phyloP scores from a whole-genome alignment of 1,139 yeast genomes.

The Diutina sp. region DNA sequence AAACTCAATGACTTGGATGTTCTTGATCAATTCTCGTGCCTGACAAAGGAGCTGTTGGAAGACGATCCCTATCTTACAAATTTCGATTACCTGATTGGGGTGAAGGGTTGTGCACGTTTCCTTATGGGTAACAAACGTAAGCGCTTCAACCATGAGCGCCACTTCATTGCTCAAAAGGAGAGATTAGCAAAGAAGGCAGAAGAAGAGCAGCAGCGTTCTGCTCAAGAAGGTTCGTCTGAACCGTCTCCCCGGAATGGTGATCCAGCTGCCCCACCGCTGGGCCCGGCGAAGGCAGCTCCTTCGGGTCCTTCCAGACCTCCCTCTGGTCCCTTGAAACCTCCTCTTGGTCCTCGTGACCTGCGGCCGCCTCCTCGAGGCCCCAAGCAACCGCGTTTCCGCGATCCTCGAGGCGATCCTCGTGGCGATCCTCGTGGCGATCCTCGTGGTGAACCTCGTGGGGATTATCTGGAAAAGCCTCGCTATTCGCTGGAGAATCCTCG shows the following conservation, averaged over 20 bases:
- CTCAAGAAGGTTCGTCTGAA: background rate
- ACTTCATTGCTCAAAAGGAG: background rate
- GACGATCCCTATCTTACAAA: conserved; percentile 35
- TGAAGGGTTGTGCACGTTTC: conserved; percentile 40
- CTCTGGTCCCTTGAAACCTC: background rate
- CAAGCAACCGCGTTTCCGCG: background rate
- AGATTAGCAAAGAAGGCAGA: background rate
- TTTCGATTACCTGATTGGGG: conserved; percentile 34
- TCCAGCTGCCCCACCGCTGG: background rate
- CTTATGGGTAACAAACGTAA: conserved; percentile 38
- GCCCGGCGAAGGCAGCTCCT: background rate
- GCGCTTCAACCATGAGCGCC: conserved; percentile 17
- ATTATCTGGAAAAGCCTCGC: background rate
- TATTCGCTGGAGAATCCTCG: background rate
- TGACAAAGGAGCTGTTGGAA: conserved; percentile 23
- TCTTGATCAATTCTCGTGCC: conserved; percentile 25
- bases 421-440: background rate
- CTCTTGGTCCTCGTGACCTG: background rate
- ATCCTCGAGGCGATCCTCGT: background rate
- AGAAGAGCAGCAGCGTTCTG: background rate
- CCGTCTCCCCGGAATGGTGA: background rate
- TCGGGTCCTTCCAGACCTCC: background rate
- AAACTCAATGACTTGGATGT: conserved; percentile 29
- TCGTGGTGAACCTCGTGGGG: background rate
- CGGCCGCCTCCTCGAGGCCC: background rate